Conservation (phyloP, 371 early-diverging fungal species). For the Mortierella sp. region DNA sequence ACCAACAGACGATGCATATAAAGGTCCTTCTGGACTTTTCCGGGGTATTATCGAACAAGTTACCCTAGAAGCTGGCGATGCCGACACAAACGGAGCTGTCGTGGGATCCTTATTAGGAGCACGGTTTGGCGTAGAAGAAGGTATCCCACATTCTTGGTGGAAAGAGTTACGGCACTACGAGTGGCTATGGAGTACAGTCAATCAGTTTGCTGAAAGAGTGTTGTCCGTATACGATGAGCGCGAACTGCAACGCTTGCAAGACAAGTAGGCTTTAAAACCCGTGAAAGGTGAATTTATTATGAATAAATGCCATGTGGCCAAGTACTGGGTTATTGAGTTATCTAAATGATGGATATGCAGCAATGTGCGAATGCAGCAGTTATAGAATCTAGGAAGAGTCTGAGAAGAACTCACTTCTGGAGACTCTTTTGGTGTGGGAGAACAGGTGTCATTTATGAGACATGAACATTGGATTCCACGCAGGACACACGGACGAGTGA, state of each 20-base stretch:
- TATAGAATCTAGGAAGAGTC: background rate
- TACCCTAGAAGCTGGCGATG: conserved; percentile 74
- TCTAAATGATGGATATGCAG: too few species aligned
- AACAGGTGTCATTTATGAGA: background rate
- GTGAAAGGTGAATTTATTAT: background rate
- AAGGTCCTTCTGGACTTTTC: conserved; percentile 40
- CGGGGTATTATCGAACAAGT: conserved; percentile 55
- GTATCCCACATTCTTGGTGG: conserved; percentile 45
- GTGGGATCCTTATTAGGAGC: conserved; percentile 76
- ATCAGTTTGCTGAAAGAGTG: conserved; percentile 59
- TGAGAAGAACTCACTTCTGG: background rate
- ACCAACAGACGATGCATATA: conserved; percentile 18
- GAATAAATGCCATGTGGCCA: background rate
- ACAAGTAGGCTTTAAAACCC: background rate
- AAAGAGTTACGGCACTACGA: conserved; percentile 63
- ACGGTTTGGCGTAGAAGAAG: conserved; percentile 64
- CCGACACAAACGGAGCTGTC: conserved; percentile 75
- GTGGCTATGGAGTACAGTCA: conserved; percentile 63
- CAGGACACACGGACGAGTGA: conserved; percentile 6
- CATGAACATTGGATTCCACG: background rate
- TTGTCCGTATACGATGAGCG: conserved; percentile 33
- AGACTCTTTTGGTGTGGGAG: background rate
- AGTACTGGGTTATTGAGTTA: background rate
- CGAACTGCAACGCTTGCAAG: background rate
- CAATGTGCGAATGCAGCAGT: background rate